These are phyloP conservation scores for Poa annua DNA, from an alignment of 176 grass and related monocot species.

Conservation along the genomic window DNA sequence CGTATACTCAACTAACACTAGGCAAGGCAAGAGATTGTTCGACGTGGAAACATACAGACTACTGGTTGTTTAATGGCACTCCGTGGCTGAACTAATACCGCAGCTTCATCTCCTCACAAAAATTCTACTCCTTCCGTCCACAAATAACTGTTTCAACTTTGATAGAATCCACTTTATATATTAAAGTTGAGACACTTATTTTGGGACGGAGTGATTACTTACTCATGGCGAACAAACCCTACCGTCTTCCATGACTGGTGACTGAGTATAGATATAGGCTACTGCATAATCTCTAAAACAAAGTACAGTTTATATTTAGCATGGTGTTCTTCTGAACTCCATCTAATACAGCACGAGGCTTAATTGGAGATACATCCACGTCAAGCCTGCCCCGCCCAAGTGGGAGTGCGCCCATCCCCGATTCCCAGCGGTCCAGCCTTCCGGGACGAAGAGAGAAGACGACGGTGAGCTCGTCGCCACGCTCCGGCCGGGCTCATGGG, in stretches of 20 bases:
- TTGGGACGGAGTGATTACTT: no score
- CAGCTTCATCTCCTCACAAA: no score
- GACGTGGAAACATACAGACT: not conserved
- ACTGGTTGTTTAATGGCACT: not conserved
- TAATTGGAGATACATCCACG: not conserved
- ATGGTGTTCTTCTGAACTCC: not conserved
- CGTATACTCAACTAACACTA: not conserved
- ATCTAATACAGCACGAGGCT: not conserved
- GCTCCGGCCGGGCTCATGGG: conserved; percentile 8
- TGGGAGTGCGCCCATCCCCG: conserved; percentile 24
- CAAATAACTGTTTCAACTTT: no score
- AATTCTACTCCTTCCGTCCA: no score
- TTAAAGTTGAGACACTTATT: no score
- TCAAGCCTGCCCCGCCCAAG: conserved; percentile 26
- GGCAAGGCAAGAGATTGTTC: not conserved
- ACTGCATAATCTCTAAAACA: no score
- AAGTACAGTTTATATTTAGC: no score
- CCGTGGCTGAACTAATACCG: not conserved
- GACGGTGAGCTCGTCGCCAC: conserved; percentile 22
- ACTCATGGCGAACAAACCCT: no score
- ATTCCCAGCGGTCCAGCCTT: conserved; percentile 27
- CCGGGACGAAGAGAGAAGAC: not conserved
- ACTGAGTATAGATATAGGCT: no score
- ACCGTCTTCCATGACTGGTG: no score
- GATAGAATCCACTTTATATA: no score